Conservation (phyloP, 257 asterid species). For the Fraxinus anomala region DNA sequence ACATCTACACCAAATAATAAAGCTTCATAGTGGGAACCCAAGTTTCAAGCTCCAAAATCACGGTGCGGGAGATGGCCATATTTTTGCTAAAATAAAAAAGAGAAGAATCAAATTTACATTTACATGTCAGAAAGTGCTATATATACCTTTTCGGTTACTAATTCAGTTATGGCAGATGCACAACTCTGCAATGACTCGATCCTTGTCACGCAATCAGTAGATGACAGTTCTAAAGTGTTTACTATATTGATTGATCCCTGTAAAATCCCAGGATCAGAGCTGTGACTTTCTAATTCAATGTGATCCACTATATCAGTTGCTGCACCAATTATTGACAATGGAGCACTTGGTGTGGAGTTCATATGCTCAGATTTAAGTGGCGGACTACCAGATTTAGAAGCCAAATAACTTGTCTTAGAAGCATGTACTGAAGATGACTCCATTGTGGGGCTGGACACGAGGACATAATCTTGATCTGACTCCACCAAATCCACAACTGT, state of each 20-base stretch:
- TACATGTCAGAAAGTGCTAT: neutral
- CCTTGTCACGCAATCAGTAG: slow-evolving; percentile 66
- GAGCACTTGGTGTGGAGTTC: slow-evolving; percentile 50
- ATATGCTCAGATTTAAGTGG: slow-evolving; percentile 41
- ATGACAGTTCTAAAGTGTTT: slow-evolving; percentile 53
- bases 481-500: slow-evolving; percentile 67
- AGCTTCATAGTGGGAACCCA: neutral
- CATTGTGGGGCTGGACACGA: slow-evolving; percentile 64
- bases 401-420: slow-evolving; percentile 48
- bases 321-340: slow-evolving; percentile 51
- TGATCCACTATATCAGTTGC: slow-evolving; percentile 41
- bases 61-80: neutral
- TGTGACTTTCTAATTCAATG: slow-evolving; percentile 47
- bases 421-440: slow-evolving; percentile 60
- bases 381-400: slow-evolving; percentile 49
- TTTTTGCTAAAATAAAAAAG: neutral
- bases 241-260: slow-evolving; percentile 53
- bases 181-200: slow-evolving; percentile 63
- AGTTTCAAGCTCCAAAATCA: neutral
- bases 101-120: neutral
- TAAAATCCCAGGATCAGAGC: slow-evolving; percentile 65
- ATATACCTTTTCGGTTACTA: slow-evolving; percentile 74
- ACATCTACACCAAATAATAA: neutral
- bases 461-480: slow-evolving; percentile 80
- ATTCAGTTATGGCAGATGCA: slow-evolving; percentile 67